Evolutionary conservation across 2,329 filamentous ascomycete species (phyloP).

Genomic region (Fusarium sp.): DNA sequence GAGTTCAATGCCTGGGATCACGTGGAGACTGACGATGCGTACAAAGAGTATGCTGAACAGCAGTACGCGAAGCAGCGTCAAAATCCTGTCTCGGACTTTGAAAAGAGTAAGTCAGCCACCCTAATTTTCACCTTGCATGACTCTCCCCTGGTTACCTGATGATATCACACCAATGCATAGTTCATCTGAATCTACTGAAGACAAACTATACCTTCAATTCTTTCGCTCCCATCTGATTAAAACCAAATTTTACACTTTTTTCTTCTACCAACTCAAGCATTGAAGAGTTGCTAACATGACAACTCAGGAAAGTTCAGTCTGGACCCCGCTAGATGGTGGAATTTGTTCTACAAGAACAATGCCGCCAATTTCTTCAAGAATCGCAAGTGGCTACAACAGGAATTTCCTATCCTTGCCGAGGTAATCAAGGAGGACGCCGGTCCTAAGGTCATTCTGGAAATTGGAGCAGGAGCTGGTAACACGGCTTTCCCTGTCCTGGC

Average conservation of each 20-base stretch:
- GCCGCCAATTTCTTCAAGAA: constrained; percentile 99
- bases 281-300: constrained; percentile 56
- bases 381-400: constrained; percentile 95
- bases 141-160: constrained; percentile 61
- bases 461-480: constrained; percentile 95
- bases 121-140: constrained; percentile 6
- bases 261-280: constrained; percentile 35
- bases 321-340: constrained; percentile 97
- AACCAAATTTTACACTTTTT: constrained; percentile 29
- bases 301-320: constrained; percentile 82
- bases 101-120: constrained; percentile 74
- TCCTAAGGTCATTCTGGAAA: constrained; percentile 81
- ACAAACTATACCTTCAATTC: constrained; percentile 71
- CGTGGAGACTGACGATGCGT: constrained; percentile 90
- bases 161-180: constrained; percentile 74
- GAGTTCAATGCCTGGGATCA: constrained; percentile 99
- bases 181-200: constrained; percentile 78
- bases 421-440: constrained; percentile 80
- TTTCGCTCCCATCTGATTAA: constrained; percentile 81
- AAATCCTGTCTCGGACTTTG: constrained; percentile 91
- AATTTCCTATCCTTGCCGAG: constrained; percentile 89
- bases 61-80: constrained; percentile 89
- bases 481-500: constrained; percentile 92
- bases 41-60: constrained; percentile 85
- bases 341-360: constrained; percentile 98